Base-by-base conservation (phyloP, 2,329 filamentous ascomycete species). In the Aspergillus sp. region DNA sequence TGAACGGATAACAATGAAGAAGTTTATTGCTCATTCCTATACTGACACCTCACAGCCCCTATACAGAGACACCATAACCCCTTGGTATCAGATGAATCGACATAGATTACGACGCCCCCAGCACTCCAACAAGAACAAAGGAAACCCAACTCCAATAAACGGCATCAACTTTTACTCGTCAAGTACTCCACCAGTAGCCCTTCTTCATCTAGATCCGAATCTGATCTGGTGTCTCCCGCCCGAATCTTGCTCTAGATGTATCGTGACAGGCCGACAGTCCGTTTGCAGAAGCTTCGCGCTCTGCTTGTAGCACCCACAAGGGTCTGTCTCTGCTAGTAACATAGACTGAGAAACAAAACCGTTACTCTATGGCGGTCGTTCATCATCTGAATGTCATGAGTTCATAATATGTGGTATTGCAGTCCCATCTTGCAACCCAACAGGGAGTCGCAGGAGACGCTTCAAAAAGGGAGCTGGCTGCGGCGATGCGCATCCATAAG, bases 401-500 rank as follows among this genome's bases (percentile, higher is more conserved):
- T 26, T 26, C 25, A 5, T 26, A 26, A 26, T n/a, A n/a, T n/a
- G 25, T 3, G 25, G 12, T 26, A 26, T 26, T 15, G 26, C 26
- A 29, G 15, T 29, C 15, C 26, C 15, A 11, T 6, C 8, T 24
- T 24, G 29, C 29, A 15, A 15, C 11, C 5, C 17, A n/a, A 13
- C 26, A 5, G 26, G 17, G 17, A 32, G 13, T 15, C 26, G 17
- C 14, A 24, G 25, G 27, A 10, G 5, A n/a, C n/a, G 19, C 14
- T 32, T 48, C 48, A 60, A 13, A 61, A 55, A 11, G 58, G 52
- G 22, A 62, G 45, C 31, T 61, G 58, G 26, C 47, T 53, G 37
- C 54, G 57, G 15, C 57, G 58, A 32, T 63, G 61, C 10, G 60
- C 57, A 37, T 64, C 59, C 47, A 64, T 55, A 13, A 64, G 48